Evolutionary conservation across 1,284 basidiomycete species (phyloP).

Genomic region (Rhodotorula mucilaginosa): DNA sequence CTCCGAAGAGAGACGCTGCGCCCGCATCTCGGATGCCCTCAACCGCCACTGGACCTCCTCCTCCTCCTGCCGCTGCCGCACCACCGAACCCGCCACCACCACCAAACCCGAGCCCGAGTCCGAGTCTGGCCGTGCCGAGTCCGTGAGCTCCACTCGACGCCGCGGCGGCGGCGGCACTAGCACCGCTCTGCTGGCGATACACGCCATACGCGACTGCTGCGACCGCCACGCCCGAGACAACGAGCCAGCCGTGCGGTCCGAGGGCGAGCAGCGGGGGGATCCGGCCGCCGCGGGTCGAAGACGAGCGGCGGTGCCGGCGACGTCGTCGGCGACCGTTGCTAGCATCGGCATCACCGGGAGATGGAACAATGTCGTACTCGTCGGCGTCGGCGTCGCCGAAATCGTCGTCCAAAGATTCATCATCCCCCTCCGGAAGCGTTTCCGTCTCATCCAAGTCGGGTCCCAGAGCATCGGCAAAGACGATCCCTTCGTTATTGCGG

Average conservation of each 20-base stretch:
- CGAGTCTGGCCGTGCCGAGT: slow-evolving; percentile 17
- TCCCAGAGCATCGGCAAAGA: slow-evolving; percentile 19
- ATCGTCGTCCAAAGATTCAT: not conserved
- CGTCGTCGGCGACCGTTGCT: not conserved
- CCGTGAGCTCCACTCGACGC: not conserved
- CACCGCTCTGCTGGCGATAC: not conserved
- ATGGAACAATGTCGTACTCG: slow-evolving; percentile 17
- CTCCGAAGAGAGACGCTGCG: too few species aligned
- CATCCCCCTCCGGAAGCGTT: slow-evolving; percentile 19
- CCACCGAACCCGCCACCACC: not conserved
- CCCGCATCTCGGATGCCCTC: not conserved
- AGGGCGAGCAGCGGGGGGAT: slow-evolving; percentile 11
- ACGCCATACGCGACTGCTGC: slow-evolving; percentile 26
- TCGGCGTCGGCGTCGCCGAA: slow-evolving; percentile 11
- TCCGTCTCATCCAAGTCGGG: slow-evolving; percentile 18
- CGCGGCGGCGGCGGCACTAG: not conserved
- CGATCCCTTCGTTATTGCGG: slow-evolving; percentile 15
- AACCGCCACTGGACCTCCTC: not conserved
- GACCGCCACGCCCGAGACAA: slow-evolving; percentile 24
- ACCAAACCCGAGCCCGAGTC: slow-evolving; percentile 1
- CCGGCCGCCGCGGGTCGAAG: not conserved
- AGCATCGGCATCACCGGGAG: not conserved
- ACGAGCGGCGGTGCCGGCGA: not conserved
- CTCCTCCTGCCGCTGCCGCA: not conserved
- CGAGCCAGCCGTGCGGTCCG: slow-evolving; percentile 31